These are phyloP conservation scores for Ulota crispa DNA, from an alignment of 225 moss, liverwort and hornwort genomes.

Conservation along the genomic window DNA sequence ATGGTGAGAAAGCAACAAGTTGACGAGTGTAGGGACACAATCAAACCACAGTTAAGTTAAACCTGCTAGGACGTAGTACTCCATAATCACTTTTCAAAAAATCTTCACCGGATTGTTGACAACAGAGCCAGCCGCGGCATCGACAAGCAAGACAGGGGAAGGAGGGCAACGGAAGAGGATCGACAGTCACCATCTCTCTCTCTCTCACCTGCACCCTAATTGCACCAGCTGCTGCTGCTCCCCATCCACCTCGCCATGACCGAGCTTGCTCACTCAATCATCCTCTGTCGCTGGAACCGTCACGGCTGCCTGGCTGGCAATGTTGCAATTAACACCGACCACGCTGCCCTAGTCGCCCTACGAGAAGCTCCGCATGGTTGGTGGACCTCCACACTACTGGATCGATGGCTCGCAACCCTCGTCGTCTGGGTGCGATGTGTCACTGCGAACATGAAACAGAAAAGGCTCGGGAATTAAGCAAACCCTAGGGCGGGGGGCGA, in stretches of 20 bases:
- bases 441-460: not conserved
- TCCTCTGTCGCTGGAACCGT: not conserved
- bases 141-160: not conserved
- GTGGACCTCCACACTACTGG: not conserved
- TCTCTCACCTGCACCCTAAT: conserved; percentile 47
- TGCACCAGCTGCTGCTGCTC: conserved; percentile 21
- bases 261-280: not conserved
- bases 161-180: not conserved
- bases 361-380: conserved; percentile 12
- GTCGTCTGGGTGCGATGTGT: not conserved
- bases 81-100: not conserved
- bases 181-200: conserved; percentile 8
- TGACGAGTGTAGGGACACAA: not conserved
- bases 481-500: conserved; percentile 26
- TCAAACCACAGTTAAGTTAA: not conserved
- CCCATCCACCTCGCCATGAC: conserved; percentile 27
- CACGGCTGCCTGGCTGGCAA: not conserved
- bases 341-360: not conserved
- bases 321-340: conserved; percentile 30
- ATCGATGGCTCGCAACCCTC: not conserved
- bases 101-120: not conserved
- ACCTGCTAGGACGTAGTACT: not conserved
- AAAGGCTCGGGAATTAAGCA: not conserved
- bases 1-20: not conserved
- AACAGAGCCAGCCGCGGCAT: not conserved